Evolutionary conservation across 257 asterid genomes (phyloP).

Genomic region (Solanum bulbocastanum): DNA sequence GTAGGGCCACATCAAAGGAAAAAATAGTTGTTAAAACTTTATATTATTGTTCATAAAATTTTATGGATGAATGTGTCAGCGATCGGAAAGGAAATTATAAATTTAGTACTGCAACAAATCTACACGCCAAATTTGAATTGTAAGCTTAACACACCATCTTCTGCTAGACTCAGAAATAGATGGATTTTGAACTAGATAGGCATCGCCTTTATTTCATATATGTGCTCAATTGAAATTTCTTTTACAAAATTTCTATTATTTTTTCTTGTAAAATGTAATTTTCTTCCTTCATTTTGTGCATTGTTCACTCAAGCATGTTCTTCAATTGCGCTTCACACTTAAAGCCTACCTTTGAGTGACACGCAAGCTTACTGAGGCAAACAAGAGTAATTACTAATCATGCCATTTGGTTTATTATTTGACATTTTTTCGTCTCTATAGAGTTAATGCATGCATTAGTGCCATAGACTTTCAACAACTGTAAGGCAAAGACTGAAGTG

Average conservation of each 20-base stretch:
- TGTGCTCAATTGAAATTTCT: neutral
- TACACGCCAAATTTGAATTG: neutral
- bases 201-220: neutral
- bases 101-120: neutral
- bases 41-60: neutral
- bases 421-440: neutral
- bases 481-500: neutral
- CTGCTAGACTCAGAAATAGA: neutral
- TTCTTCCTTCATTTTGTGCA: neutral
- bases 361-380: neutral
- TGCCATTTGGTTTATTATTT: neutral
- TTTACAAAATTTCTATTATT: neutral
- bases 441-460: neutral
- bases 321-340: neutral
- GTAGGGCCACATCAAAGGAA: neutral
- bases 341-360: neutral
- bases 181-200: neutral
- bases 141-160: neutral
- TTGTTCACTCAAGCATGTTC: neutral
- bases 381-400: neutral
- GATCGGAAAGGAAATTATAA: neutral
- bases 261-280: neutral
- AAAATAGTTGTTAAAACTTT: neutral
- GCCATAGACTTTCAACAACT: neutral
- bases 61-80: neutral